Conservation (phyloP, 208 protist species). For the Leishmania major region DNA sequence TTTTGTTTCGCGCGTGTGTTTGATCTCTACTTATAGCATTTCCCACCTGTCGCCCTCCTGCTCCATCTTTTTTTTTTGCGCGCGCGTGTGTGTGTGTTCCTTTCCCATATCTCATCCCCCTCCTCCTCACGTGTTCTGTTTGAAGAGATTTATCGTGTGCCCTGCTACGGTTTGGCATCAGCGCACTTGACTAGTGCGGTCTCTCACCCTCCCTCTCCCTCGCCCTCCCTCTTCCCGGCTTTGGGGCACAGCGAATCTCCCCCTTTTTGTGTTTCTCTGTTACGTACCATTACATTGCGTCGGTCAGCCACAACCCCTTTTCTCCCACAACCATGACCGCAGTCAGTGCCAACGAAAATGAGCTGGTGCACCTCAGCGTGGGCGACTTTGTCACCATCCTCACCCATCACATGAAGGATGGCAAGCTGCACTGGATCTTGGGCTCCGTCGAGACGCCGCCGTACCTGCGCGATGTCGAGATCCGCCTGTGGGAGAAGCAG, state of each 20-base stretch:
- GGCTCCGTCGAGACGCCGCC: conserved; percentile 69
- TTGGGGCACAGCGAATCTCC: too few relatives aligned
- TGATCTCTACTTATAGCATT: background rate
- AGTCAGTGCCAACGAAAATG: conserved; percentile 28
- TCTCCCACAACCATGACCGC: conserved; percentile 13
- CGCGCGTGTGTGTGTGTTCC: background rate
- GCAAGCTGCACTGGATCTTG: conserved; percentile 79
- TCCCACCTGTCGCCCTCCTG: background rate
- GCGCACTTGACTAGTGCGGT: background rate
- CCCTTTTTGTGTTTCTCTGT: background rate
- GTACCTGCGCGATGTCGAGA: conserved; percentile 75
- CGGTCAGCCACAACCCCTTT: background rate
- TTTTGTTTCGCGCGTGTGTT: background rate
- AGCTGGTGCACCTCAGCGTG: conserved; percentile 54
- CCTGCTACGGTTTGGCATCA: too few relatives aligned
- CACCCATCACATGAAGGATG: conserved; percentile 53
- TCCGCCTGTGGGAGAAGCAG: conserved; percentile 73
- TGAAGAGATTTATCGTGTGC: too few relatives aligned
- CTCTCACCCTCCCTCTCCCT: too few relatives aligned
- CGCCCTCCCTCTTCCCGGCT: background rate
- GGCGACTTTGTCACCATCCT: conserved; percentile 79
- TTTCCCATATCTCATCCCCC: background rate
- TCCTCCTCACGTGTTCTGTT: background rate
- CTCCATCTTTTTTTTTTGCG: background rate
- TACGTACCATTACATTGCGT: background rate